phyloP scores from a whole-genome alignment of 75 land plant genomes.

The Cupressus sempervirens region DNA sequence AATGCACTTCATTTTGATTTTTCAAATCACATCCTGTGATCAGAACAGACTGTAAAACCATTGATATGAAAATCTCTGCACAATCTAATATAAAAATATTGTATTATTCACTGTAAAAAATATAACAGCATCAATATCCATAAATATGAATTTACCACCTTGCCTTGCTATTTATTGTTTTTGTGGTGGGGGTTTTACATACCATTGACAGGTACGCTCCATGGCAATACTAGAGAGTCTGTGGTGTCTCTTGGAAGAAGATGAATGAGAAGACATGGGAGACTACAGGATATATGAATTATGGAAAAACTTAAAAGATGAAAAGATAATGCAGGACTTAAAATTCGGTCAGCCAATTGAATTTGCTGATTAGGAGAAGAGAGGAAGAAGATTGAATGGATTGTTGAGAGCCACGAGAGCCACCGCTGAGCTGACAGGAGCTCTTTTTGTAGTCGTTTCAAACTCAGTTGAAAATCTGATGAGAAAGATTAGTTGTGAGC shows the following conservation, averaged over 20 bases:
- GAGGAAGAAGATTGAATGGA: neutral
- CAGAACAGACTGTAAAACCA: no score
- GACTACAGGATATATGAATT: neutral
- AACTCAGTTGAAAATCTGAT: neutral
- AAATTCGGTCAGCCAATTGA: neutral
- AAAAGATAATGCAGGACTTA: neutral
- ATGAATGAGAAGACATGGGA: neutral
- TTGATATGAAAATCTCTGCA: no score
- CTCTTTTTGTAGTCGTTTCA: neutral
- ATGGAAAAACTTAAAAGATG: neutral
- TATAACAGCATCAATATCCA: neutral
- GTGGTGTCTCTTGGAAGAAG: neutral
- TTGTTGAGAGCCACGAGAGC: neutral
- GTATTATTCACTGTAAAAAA: no score
- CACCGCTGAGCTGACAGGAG: neutral
- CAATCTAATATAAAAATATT: no score
- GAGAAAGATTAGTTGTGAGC: neutral
- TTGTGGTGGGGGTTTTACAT: neutral
- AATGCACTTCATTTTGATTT: no score
- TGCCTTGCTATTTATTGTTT: neutral
- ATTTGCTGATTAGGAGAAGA: neutral
- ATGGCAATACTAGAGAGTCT: slow-evolving; percentile 38
- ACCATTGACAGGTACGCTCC: slow-evolving; percentile 67
- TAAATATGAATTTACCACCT: neutral
- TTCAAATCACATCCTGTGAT: no score